phyloP scores from a whole-genome alignment of 2,329 filamentous ascomycete genomes.

The Fusarium siculi region DNA sequence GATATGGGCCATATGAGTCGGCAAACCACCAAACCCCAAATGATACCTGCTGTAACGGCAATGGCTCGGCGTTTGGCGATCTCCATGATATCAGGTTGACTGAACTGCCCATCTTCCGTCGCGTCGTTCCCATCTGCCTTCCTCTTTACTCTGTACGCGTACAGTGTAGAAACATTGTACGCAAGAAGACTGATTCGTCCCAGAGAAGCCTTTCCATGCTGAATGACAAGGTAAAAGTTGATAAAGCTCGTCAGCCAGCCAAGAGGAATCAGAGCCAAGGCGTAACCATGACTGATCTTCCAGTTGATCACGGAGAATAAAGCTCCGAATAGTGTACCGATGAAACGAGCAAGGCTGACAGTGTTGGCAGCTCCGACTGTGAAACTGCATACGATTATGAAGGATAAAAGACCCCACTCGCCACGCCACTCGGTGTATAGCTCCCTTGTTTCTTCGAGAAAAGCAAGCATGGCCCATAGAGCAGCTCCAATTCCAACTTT shows the following conservation, averaged over 20 bases:
- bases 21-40: constrained; percentile 93
- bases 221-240: constrained; percentile 90
- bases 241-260: constrained; percentile 84
- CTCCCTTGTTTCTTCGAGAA: constrained; percentile 79
- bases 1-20: constrained; percentile 93
- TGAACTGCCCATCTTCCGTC: constrained; percentile 86
- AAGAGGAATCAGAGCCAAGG: constrained; percentile 77
- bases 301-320: constrained; percentile 80
- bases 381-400: constrained; percentile 99
- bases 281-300: constrained; percentile 79
- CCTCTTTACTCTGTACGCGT: constrained; percentile 88
- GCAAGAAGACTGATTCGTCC: constrained; percentile 94
- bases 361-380: constrained; percentile 98
- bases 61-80: constrained; percentile 89
- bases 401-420: constrained; percentile 95
- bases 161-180: constrained; percentile 94
- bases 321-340: constrained; percentile 86
- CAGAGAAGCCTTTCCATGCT: constrained; percentile 85
- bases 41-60: constrained; percentile 85
- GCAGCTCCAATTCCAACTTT: constrained; percentile 94
- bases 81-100: constrained; percentile 83
- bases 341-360: constrained; percentile 84
- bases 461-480: constrained; percentile 88
- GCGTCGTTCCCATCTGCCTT: constrained; percentile 73
- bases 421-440: constrained; percentile 89